These are phyloP conservation scores for Globisporangium heterothallicum DNA, from an alignment of 352 stramenopile genomes.

Conservation along the genomic window DNA sequence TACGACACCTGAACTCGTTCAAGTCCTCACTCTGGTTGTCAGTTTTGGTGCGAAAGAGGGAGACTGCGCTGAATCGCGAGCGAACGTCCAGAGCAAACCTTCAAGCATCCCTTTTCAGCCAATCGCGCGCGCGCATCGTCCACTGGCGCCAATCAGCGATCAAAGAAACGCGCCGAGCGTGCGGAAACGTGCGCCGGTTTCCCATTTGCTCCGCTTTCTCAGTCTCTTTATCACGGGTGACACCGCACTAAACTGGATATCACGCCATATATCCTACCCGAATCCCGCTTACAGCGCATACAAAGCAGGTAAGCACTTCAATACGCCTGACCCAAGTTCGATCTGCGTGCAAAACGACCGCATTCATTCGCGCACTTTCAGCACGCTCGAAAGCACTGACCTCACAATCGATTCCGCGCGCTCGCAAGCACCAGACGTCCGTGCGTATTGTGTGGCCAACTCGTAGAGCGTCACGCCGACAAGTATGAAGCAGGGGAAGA, in stretches of 20 bases:
- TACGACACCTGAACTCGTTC: neutral
- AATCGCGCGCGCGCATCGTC: neutral
- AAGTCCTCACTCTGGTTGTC: neutral
- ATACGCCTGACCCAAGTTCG: neutral
- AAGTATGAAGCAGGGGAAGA: conserved; percentile 14
- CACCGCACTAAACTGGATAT: neutral
- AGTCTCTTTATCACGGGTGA: neutral
- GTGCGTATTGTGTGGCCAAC: too few relatives aligned
- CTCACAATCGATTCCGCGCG: conserved; percentile 8
- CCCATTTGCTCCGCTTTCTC: neutral
- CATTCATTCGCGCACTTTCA: conserved; percentile 1
- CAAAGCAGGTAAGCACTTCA: neutral
- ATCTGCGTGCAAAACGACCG: neutral
- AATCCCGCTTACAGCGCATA: neutral
- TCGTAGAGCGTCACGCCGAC: too few relatives aligned
- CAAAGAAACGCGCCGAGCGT: conserved; percentile 8
- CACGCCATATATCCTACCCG: neutral
- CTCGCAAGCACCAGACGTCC: too few relatives aligned
- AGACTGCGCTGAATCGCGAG: neutral
- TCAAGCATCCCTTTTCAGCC: neutral
- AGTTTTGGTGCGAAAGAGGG: too few relatives aligned
- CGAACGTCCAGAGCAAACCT: neutral
- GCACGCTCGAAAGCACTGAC: neutral
- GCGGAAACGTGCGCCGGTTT: conserved; percentile 2
- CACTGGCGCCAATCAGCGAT: conserved; percentile 6